Conservation (phyloP, 768 basidiomycete genomes). For the Boletus coccyginus region DNA sequence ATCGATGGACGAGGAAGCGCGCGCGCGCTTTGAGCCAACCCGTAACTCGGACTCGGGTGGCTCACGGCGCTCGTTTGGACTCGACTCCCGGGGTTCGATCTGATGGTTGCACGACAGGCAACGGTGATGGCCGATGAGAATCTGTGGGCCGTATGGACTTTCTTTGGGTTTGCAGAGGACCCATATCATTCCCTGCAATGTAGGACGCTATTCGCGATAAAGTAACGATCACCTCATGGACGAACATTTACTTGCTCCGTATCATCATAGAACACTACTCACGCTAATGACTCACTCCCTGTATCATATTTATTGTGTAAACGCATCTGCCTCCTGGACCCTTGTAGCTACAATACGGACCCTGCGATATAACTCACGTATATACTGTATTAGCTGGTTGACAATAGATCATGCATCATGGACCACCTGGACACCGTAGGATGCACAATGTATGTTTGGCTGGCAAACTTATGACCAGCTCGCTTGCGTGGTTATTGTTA, state of each 20-base stretch:
- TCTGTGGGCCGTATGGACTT: neutral
- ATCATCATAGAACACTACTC: conserved; percentile 6
- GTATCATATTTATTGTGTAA: conserved; percentile 1
- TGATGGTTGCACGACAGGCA: neutral
- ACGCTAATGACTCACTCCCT: neutral
- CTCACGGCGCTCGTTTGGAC: neutral
- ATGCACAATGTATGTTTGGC: conserved; percentile 3
- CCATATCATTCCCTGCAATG: neutral
- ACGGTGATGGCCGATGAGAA: neutral
- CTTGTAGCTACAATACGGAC: conserved; percentile 13
- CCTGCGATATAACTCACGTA: neutral
- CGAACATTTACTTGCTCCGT: neutral
- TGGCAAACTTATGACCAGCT: conserved; percentile 10
- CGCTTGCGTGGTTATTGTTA: conserved; percentile 9
- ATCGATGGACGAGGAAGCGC: conserved; percentile 4
- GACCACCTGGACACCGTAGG: no score
- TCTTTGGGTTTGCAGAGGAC: neutral
- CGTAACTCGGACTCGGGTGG: neutral
- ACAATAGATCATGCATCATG: neutral
- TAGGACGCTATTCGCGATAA: conserved; percentile 1
- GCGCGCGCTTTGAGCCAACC: neutral
- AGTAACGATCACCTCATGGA: neutral
- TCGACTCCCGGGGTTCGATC: neutral
- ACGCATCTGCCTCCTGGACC: neutral
- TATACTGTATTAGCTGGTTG: neutral